A percentile compares a stretch with the other conserved stretches of the same genome.
These are phyloP conservation scores for Rhynchosporium graminicola DNA, from an alignment of 2,329 filamentous ascomycete species.

Conservation along the genomic window DNA sequence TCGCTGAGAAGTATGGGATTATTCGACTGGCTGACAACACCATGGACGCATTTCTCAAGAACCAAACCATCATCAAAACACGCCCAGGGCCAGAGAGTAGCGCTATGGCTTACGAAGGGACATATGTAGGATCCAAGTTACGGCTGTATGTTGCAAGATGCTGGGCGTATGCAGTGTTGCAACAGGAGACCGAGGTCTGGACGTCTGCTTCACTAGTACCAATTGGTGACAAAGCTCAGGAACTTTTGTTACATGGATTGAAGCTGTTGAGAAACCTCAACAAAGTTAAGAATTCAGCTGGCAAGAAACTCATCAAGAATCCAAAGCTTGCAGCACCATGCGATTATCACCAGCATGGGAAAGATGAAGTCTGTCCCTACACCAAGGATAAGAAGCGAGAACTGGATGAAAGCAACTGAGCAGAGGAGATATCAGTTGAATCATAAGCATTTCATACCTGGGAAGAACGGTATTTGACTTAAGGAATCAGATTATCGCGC, in stretches of 20 bases:
- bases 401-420: neutral
- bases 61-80: too few relatives aligned
- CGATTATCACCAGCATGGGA: slow-evolving; percentile 19
- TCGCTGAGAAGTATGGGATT: slow-evolving; percentile 13
- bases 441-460: too few relatives aligned
- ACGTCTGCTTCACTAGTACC: neutral
- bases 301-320: neutral
- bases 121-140: slow-evolving; percentile 4
- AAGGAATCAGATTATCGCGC: too few relatives aligned
- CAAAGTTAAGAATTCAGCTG: neutral
- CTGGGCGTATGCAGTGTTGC: neutral
- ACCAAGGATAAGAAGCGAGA: neutral
- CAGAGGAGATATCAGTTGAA: too few relatives aligned
- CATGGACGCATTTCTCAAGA: neutral
- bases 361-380: slow-evolving; percentile 11
- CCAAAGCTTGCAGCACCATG: slow-evolving; percentile 3
- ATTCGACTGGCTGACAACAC: neutral
- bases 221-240: neutral
- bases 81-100: too few relatives aligned
- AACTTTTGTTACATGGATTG: neutral
- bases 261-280: neutral
- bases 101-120: neutral
- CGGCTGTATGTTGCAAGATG: slow-evolving; percentile 4
- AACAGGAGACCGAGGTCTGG: neutral
- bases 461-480: too few relatives aligned